Evolutionary conservation across 2,329 filamentous ascomycete genomes (phyloP).

Genomic region (Aspergillus sergii): DNA sequence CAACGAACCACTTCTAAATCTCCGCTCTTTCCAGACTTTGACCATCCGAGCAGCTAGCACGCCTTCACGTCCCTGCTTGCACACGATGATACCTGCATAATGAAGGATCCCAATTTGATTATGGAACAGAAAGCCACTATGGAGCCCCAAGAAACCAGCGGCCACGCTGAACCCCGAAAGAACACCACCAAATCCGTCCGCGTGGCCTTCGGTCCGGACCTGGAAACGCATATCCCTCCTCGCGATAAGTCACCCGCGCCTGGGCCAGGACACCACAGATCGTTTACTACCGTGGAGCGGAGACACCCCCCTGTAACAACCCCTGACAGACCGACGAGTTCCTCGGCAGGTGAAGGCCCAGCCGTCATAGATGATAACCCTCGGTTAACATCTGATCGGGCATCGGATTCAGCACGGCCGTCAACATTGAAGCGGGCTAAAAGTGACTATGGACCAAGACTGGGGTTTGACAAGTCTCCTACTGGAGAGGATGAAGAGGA

Average conservation of each 20-base stretch:
- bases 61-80: conserved; percentile 15
- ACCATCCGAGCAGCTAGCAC: conserved; percentile 13
- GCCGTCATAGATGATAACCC: conserved; percentile 26
- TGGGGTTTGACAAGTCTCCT: conserved; percentile 32
- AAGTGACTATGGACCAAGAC: conserved; percentile 55
- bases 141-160: conserved; percentile 30
- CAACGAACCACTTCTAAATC: background rate
- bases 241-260: conserved; percentile 38
- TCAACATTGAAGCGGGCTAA: conserved; percentile 53
- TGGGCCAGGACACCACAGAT: conserved; percentile 34
- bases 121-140: conserved; percentile 35
- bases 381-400: conserved; percentile 31
- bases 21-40: conserved; percentile 10
- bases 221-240: conserved; percentile 40
- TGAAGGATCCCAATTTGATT: conserved; percentile 39
- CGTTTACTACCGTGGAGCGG: conserved; percentile 37
- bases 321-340: conserved; percentile 33
- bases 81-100: conserved; percentile 39
- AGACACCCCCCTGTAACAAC: conserved; percentile 25
- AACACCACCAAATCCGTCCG: conserved; percentile 37
- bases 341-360: conserved; percentile 33
- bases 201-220: conserved; percentile 43
- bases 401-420: conserved; percentile 36
- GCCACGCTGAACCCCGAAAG: conserved; percentile 35
- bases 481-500: conserved; percentile 52